Percentiles rank a stretch among this genome's conserved stretches.
These are phyloP conservation scores for Piromyces sp. DNA, from an alignment of 192 early-diverging fungal species.

Conservation along the genomic window DNA sequence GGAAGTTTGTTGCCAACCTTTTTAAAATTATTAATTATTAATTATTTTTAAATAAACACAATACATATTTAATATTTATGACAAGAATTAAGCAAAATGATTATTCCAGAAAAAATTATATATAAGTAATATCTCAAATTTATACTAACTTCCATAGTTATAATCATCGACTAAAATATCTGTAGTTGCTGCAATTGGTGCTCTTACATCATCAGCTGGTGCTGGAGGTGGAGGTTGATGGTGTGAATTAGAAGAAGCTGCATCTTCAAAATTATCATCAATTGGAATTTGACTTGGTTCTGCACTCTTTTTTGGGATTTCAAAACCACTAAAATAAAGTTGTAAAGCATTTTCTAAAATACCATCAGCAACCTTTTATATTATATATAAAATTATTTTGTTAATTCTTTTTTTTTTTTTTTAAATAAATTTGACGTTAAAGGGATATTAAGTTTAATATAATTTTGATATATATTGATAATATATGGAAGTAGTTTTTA, in stretches of 20 bases:
- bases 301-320: neutral
- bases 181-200: conserved; percentile 65
- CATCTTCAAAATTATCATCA: neutral
- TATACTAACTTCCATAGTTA: neutral
- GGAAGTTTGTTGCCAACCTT: conserved; percentile 12
- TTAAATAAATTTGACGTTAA: too few species aligned
- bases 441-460: too few species aligned
- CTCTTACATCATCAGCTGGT: conserved; percentile 25
- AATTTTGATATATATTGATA: too few species aligned
- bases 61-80: too few species aligned
- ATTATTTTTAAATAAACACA: neutral
- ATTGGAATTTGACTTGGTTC: neutral
- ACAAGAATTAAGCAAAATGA: too few species aligned
- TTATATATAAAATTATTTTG: too few species aligned
- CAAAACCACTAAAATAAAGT: neutral
- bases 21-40: neutral
- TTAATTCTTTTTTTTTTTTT: too few species aligned
- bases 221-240: neutral
- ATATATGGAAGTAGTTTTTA: too few species aligned
- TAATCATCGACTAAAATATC: conserved; percentile 54
- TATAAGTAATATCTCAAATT: too few species aligned
- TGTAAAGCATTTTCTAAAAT: neutral
- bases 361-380: neutral
- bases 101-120: too few species aligned
- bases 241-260: neutral